A percentile compares a stretch with the other conserved stretches of the same genome.
phyloP scores from a whole-genome alignment of 345 rosid species.

The Syzygium grande region DNA sequence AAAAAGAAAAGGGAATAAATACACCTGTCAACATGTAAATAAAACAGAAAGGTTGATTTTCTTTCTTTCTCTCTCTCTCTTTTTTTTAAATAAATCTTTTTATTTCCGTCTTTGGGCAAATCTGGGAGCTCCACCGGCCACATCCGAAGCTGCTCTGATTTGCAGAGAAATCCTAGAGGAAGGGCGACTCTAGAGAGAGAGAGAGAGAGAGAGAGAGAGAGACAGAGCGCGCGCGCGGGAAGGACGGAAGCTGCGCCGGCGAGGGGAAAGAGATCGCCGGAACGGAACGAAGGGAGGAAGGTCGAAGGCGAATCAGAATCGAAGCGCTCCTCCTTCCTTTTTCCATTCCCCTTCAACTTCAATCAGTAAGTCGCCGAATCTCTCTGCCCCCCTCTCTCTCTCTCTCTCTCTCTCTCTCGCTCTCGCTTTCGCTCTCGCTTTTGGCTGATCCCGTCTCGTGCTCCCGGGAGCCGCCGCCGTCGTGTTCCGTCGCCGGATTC shows the following conservation, averaged over 20 bases:
- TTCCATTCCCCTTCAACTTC: conserved; percentile 1
- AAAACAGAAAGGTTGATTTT: not conserved
- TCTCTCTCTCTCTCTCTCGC: conserved; percentile 1
- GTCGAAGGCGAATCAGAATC: conserved; percentile 12
- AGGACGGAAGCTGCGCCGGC: not conserved
- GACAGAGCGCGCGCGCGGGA: not conserved
- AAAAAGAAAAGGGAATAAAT: not conserved
- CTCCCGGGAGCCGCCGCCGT: not conserved
- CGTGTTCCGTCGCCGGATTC: not conserved
- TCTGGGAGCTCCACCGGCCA: not conserved
- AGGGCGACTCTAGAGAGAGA: conserved; percentile 23
- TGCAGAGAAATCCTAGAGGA: conserved; percentile 52
- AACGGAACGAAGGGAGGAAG: not conserved
- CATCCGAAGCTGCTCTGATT: conserved; percentile 30
- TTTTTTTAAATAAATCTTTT: not conserved
- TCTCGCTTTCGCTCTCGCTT: not conserved
- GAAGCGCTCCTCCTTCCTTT: not conserved
- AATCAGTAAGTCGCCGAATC: conserved; percentile 48
- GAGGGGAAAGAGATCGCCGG: not conserved
- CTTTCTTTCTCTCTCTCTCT: not conserved
- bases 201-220: conserved; percentile 14
- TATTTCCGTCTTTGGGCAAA: not conserved
- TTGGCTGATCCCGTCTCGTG: not conserved
- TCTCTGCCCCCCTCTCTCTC: not conserved
- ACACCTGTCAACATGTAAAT: not conserved